Conservation (phyloP, 805 yeast species). For the Wickerhamiella kurtzmanii region DNA sequence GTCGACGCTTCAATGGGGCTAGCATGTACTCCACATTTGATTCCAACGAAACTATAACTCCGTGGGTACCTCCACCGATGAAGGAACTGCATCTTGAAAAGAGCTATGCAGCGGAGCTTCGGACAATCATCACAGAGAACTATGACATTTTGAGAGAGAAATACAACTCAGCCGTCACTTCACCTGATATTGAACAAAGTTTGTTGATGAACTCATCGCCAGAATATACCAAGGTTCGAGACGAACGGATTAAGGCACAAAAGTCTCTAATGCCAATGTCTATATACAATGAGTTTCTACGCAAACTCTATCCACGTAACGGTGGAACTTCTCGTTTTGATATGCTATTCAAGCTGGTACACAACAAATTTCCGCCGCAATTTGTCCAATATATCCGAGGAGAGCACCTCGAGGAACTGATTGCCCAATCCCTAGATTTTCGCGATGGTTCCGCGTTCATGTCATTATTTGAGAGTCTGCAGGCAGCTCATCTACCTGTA, state of each 20-base stretch:
- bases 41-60: background rate
- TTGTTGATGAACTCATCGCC: background rate
- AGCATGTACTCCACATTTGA: too few relatives aligned
- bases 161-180: background rate
- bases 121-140: background rate
- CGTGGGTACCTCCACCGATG: background rate
- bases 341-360: background rate
- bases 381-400: constrained; percentile 23
- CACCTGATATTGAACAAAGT: background rate
- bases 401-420: constrained; percentile 24
- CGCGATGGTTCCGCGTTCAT: constrained; percentile 10
- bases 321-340: background rate
- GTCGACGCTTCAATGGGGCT: background rate
- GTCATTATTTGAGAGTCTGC: constrained; percentile 18
- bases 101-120: background rate
- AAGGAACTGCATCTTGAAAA: background rate
- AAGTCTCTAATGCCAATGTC: background rate
- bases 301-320: background rate
- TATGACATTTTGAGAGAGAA: background rate
- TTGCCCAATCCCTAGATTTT: constrained; percentile 15
- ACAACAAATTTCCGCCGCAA: constrained; percentile 23
- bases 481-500: constrained; percentile 21
- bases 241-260: background rate
- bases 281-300: background rate
- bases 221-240: background rate